A percentile compares a stretch with the other conserved stretches of the same genome.
Conservation (phyloP, 2,329 filamentous ascomycete species). For the Myriosclerotinia curreyana region DNA sequence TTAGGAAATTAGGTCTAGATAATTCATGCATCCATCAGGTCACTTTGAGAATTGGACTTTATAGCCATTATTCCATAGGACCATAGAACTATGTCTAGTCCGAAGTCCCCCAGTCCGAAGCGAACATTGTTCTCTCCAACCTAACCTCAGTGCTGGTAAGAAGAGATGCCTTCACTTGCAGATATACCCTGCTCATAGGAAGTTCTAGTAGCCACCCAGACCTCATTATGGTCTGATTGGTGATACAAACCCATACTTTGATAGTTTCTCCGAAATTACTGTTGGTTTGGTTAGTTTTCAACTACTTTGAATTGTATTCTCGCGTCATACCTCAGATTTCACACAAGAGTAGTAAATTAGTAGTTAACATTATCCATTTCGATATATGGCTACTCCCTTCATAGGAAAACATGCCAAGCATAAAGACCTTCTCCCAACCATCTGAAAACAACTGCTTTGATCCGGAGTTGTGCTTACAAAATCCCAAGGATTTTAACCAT, state of each 20-base stretch:
- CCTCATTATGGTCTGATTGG: slow-evolving; percentile 11
- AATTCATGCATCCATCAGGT: slow-evolving; percentile 1
- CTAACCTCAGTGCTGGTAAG: slow-evolving; percentile 4
- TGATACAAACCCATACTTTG: background rate
- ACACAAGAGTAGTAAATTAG: background rate
- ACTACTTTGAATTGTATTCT: background rate
- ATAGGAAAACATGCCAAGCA: background rate
- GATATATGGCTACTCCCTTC: background rate
- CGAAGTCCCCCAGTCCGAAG: too few species aligned
- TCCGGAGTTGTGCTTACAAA: background rate
- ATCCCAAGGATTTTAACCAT: background rate
- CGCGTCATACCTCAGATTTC: background rate
- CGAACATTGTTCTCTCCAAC: background rate
- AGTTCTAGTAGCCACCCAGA: slow-evolving; percentile 3
- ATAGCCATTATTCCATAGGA: too few species aligned
- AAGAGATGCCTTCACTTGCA: slow-evolving; percentile 7
- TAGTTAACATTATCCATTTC: background rate
- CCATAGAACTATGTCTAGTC: too few species aligned
- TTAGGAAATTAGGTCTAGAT: slow-evolving; percentile 2
- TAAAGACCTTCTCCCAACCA: background rate
- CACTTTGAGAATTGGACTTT: too few species aligned
- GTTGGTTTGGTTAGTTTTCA: slow-evolving; percentile 4
- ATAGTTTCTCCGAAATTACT: slow-evolving; percentile 7
- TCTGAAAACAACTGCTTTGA: slow-evolving; percentile 4
- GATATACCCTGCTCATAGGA: slow-evolving; percentile 13